phyloP scores from a whole-genome alignment of 352 stramenopile species.

The Peronospora tabacina region DNA sequence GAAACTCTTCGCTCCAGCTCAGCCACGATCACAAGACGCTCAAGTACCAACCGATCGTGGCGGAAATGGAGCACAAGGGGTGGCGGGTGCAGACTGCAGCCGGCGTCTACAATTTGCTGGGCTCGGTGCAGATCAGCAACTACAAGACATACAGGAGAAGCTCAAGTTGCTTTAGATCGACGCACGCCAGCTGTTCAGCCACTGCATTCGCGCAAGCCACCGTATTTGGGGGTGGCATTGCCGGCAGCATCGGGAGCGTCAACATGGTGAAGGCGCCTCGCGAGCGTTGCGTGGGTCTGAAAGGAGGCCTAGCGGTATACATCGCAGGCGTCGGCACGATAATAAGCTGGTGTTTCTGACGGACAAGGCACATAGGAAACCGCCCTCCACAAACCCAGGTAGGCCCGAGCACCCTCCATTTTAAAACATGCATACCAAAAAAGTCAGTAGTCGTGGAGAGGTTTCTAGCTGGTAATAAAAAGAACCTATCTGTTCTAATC shows the following conservation, averaged over 20 bases:
- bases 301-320: background rate
- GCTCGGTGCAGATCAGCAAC: slow-evolving; percentile 1
- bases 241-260: background rate
- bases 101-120: background rate
- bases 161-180: background rate
- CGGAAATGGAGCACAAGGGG: background rate
- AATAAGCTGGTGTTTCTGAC: background rate
- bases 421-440: background rate
- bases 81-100: background rate
- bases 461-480: background rate
- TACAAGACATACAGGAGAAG: background rate
- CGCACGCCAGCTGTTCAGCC: background rate
- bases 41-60: slow-evolving; percentile 1
- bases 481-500: background rate
- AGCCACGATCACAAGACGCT: background rate
- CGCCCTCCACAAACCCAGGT: background rate
- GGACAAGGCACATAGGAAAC: background rate
- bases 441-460: background rate
- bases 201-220: background rate
- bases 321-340: background rate
- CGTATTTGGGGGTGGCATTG: background rate
- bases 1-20: background rate
- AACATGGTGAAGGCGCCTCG: background rate
- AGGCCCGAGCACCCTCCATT: background rate
- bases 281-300: background rate